These are phyloP conservation scores for Aspergillus sp. DNA, from an alignment of 2,329 filamentous ascomycete species.

Conservation along the genomic window DNA sequence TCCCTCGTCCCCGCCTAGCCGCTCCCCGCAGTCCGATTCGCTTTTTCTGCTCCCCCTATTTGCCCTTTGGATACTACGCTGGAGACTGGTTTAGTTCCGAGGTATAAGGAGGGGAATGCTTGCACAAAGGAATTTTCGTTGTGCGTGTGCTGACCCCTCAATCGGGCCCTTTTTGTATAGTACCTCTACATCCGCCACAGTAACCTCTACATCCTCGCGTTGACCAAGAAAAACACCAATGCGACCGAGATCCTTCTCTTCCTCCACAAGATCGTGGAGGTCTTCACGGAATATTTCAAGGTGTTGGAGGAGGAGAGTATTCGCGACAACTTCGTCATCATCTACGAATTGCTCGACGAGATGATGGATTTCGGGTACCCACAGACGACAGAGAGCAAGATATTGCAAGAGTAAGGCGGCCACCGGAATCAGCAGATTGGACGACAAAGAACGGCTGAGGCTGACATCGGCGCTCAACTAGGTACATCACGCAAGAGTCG, in stretches of 20 bases:
- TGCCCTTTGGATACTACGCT: neutral
- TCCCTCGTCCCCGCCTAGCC: conserved; percentile 8
- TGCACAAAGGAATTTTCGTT: neutral
- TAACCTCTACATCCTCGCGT: conserved; percentile 95
- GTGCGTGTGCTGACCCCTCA: neutral
- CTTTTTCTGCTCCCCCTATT: neutral
- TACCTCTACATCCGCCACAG: conserved; percentile 99
- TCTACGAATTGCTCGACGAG: conserved; percentile 97
- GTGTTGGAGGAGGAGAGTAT: conserved; percentile 98
- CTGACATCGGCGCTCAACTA: conserved; percentile 23
- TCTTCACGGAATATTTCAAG: conserved; percentile 99
- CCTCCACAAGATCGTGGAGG: conserved; percentile 95
- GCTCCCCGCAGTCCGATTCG: conserved; percentile 18
- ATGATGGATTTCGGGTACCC: conserved; percentile 99
- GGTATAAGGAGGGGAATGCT: neutral
- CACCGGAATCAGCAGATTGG: neutral
- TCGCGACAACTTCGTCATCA: conserved; percentile 98
- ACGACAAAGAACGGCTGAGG: neutral
- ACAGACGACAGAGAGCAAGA: conserved; percentile 97
- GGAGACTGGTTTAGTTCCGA: neutral
- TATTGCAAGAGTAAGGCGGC: conserved; percentile 77
- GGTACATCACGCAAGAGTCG: conserved; percentile 97
- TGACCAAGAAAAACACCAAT: conserved; percentile 99
- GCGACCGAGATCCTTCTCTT: conserved; percentile 97
- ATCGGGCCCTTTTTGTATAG: conserved; percentile 43